These are phyloP conservation scores for Populus nigra DNA, from an alignment of 345 rosid genomes.

Conservation along the genomic window DNA sequence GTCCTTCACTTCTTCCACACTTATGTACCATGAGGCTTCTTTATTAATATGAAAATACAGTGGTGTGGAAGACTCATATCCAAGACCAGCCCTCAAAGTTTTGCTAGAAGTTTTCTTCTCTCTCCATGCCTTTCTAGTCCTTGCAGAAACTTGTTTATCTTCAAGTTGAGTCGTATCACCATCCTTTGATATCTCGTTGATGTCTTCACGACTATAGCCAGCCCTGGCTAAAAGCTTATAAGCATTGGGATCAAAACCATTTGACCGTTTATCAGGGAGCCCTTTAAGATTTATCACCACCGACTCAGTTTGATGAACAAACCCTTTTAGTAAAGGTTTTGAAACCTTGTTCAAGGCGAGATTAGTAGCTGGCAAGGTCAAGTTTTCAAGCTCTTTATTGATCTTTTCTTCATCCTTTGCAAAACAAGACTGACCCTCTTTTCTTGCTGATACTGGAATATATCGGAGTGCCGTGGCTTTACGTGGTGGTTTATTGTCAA, in stretches of 20 bases:
- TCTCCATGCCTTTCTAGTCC: background rate
- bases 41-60: background rate
- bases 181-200: background rate
- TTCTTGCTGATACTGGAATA: background rate
- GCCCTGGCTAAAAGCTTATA: slow-evolving; percentile 1
- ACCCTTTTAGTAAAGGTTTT: background rate
- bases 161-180: background rate
- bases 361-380: background rate
- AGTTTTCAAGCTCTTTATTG: background rate
- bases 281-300: background rate
- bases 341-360: background rate
- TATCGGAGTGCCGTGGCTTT: background rate
- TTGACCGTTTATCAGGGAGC: background rate
- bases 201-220: background rate
- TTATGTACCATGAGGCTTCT: background rate
- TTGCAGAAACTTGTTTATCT: background rate
- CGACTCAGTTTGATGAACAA: background rate
- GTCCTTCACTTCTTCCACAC: background rate
- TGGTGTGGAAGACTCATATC: background rate
- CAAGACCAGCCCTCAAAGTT: background rate
- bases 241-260: slow-evolving; percentile 6
- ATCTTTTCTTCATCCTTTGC: background rate
- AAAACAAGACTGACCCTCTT: background rate
- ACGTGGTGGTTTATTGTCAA: background rate
- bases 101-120: background rate